These are phyloP conservation scores for Leishmania tropica DNA, from an alignment of 208 protist species.

Conservation along the genomic window DNA sequence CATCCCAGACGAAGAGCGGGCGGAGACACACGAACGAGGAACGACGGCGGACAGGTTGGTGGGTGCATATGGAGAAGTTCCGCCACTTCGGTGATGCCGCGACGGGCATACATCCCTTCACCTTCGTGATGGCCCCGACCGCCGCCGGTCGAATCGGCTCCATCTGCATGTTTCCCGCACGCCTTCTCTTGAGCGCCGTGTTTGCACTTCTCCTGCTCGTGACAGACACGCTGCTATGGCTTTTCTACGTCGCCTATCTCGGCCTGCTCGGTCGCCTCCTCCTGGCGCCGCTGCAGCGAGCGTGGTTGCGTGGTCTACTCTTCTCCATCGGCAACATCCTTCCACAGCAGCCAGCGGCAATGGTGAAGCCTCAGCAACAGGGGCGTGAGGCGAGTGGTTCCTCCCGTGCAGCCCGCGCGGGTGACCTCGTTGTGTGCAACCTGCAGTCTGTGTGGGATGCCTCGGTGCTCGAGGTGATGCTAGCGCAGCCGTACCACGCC, in stretches of 20 bases:
- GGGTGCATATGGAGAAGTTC: slow-evolving; percentile 75
- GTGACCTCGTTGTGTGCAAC: slow-evolving; percentile 72
- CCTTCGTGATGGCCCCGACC: slow-evolving; percentile 44
- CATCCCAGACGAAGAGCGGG: background rate
- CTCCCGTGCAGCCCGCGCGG: slow-evolving; percentile 20
- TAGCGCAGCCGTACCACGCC: slow-evolving; percentile 35
- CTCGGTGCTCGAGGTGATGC: slow-evolving; percentile 63
- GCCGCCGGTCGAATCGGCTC: slow-evolving; percentile 33
- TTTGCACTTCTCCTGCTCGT: slow-evolving; percentile 47
- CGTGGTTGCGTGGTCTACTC: slow-evolving; percentile 49
- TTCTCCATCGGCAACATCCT: slow-evolving; percentile 66
- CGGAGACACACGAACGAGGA: background rate
- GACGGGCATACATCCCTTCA: slow-evolving; percentile 86
- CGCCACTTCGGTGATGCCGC: slow-evolving; percentile 72
- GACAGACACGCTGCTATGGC: slow-evolving; percentile 56
- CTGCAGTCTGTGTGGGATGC: slow-evolving; percentile 78
- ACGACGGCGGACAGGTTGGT: background rate
- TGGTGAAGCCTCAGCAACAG: background rate
- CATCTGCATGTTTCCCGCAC: slow-evolving; percentile 54
- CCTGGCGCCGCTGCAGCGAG: slow-evolving; percentile 48
- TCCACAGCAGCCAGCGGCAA: slow-evolving; percentile 11
- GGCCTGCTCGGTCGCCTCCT: slow-evolving; percentile 33
- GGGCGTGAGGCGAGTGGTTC: background rate
- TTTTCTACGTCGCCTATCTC: slow-evolving; percentile 38
- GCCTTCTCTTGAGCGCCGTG: slow-evolving; percentile 46